phyloP scores from a whole-genome alignment of 352 stramenopile species.

The Aphanomyces euteiches region DNA sequence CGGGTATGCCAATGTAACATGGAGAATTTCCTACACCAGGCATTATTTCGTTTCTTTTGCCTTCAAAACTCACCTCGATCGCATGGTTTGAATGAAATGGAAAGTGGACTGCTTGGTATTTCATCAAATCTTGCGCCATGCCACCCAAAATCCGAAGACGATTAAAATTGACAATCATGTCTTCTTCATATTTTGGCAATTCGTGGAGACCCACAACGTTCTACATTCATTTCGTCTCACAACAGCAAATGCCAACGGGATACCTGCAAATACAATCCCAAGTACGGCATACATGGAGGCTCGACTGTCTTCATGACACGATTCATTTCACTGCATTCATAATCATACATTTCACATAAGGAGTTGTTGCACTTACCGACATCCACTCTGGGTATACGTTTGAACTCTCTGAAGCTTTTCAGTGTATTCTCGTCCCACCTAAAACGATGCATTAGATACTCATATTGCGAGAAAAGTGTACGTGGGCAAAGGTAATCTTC shows the following conservation, averaged over 20 bases:
- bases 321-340: constrained; percentile 82
- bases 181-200: constrained; percentile 65
- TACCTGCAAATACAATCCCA: constrained; percentile 82
- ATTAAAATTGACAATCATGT: constrained; percentile 62
- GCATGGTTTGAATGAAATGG: constrained; percentile 51
- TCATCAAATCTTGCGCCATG: constrained; percentile 71
- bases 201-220: constrained; percentile 77
- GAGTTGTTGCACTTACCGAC: background rate
- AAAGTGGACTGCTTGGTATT: constrained; percentile 65
- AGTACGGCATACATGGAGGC: constrained; percentile 82
- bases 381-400: constrained; percentile 42
- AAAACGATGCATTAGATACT: background rate
- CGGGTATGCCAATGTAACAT: constrained; percentile 62
- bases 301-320: constrained; percentile 67
- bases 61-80: constrained; percentile 51
- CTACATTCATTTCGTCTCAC: constrained; percentile 32
- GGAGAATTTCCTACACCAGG: constrained; percentile 50
- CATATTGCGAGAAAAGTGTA: constrained; percentile 34
- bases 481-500: constrained; percentile 64
- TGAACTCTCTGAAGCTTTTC: constrained; percentile 15
- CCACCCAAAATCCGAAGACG: constrained; percentile 69
- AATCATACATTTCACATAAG: background rate
- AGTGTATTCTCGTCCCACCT: background rate
- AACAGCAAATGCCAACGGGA: background rate
- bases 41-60: background rate